phyloP scores from a whole-genome alignment of 208 protist species.

The Leishmania turanica region DNA sequence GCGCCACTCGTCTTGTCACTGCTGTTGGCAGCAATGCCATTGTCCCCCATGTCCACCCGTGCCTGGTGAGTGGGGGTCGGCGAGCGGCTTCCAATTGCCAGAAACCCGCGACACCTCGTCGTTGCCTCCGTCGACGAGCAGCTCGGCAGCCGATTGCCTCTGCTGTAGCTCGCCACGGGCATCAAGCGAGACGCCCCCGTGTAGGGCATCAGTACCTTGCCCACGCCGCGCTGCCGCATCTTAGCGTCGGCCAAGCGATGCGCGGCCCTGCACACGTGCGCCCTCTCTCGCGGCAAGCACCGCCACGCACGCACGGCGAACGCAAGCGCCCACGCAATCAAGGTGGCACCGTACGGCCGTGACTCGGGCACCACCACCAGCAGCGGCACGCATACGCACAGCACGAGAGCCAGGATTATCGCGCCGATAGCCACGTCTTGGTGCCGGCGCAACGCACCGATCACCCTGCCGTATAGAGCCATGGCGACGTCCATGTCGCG shows the following conservation, averaged over 20 bases:
- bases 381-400: constrained; percentile 26
- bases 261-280: constrained; percentile 7
- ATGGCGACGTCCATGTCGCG: not conserved
- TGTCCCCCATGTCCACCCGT: not conserved
- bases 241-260: constrained; percentile 14
- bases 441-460: constrained; percentile 6
- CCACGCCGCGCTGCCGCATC: constrained; percentile 23
- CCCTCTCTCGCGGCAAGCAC: constrained; percentile 18
- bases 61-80: not conserved
- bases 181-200: not conserved
- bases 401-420: constrained; percentile 1
- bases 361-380: constrained; percentile 16
- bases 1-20: not conserved
- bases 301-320: constrained; percentile 28
- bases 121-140: not conserved
- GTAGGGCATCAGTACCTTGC: constrained; percentile 9
- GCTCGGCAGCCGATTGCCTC: not conserved
- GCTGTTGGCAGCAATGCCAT: not conserved
- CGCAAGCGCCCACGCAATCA: constrained; percentile 20
- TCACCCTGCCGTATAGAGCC: not conserved
- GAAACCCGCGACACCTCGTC: not conserved
- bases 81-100: not conserved
- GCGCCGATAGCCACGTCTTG: constrained; percentile 9
- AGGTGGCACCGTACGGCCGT: constrained; percentile 20
- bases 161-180: not conserved